These are phyloP conservation scores for Naganishia kalamii DNA, from an alignment of 768 basidiomycete species.

Conservation along the genomic window DNA sequence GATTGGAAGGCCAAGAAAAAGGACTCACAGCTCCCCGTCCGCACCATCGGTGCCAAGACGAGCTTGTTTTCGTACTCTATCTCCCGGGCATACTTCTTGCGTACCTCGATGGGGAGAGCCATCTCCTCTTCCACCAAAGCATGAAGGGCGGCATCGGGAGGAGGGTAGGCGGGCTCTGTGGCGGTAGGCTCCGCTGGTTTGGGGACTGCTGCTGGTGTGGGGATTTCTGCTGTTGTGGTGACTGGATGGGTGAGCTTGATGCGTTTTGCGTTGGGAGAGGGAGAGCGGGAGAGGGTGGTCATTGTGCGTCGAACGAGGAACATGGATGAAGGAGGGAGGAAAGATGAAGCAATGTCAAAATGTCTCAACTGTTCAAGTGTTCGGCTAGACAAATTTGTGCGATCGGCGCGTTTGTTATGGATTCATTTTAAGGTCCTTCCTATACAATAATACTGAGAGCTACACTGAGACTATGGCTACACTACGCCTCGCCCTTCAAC, in stretches of 20 bases:
- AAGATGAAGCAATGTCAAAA: not conserved
- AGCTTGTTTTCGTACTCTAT: conserved; percentile 75
- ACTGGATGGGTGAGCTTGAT: conserved; percentile 12
- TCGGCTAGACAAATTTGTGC: conserved; percentile 9
- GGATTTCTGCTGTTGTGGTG: not conserved
- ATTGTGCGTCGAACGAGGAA: not conserved
- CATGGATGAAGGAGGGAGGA: not conserved
- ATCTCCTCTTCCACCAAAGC: conserved; percentile 34
- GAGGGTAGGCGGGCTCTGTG: not conserved
- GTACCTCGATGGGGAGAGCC: conserved; percentile 31
- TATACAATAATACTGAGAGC: not conserved
- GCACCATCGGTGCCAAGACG: conserved; percentile 97
- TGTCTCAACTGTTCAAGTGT: not conserved
- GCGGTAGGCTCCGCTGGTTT: not conserved
- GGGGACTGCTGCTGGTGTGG: not conserved
- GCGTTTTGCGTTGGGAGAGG: conserved; percentile 3
- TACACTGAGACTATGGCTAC: not conserved
- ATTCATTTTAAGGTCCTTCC: no score
- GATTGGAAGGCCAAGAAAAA: not conserved
- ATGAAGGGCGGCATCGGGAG: not conserved
- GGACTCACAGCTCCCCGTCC: conserved; percentile 63
- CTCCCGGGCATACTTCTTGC: conserved; percentile 33
- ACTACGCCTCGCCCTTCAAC: conserved; percentile 5
- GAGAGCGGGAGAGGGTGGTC: not conserved
- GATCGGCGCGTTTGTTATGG: no score